Evolutionary conservation across 352 stramenopile genomes (phyloP).

Genomic region (Elongisporangium anandrum): DNA sequence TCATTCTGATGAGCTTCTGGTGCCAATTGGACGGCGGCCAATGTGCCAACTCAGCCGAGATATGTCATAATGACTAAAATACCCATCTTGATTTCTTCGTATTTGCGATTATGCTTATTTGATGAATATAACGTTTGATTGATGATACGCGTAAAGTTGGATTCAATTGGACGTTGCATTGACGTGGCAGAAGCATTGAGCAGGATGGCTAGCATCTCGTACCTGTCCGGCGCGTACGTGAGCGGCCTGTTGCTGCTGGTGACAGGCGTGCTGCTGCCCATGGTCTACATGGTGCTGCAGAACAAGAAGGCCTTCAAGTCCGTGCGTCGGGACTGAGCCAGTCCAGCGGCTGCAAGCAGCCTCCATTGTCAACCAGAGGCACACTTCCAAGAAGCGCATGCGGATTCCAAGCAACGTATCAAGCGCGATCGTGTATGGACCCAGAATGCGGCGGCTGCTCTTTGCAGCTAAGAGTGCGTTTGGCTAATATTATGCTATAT

Average conservation of each 20-base stretch:
- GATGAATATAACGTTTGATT: not conserved
- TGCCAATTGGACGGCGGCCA: not conserved
- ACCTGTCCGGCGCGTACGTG: constrained; percentile 66
- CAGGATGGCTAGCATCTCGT: constrained; percentile 46
- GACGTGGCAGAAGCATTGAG: not conserved
- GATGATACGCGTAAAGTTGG: not conserved
- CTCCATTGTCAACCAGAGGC: too few species aligned
- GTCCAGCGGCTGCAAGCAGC: too few species aligned
- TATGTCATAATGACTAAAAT: not conserved
- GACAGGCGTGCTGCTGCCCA: constrained; percentile 62
- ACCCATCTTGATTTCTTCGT: not conserved
- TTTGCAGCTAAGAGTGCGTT: constrained; percentile 4
- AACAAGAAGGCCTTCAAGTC: constrained; percentile 87
- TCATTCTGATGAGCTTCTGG: not conserved
- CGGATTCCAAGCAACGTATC: not conserved
- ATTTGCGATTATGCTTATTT: not conserved
- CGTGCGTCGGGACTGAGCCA: constrained; percentile 54
- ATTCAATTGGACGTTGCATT: constrained; percentile 4
- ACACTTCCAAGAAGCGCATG: not conserved
- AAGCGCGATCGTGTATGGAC: not conserved
- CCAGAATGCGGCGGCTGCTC: not conserved
- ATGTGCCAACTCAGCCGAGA: not conserved
- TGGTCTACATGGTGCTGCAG: constrained; percentile 85
- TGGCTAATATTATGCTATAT: constrained; percentile 3
- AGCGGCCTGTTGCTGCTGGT: constrained; percentile 63